phyloP scores from a whole-genome alignment of 139 green algal genomes.

The Haematococcus lacustris region DNA sequence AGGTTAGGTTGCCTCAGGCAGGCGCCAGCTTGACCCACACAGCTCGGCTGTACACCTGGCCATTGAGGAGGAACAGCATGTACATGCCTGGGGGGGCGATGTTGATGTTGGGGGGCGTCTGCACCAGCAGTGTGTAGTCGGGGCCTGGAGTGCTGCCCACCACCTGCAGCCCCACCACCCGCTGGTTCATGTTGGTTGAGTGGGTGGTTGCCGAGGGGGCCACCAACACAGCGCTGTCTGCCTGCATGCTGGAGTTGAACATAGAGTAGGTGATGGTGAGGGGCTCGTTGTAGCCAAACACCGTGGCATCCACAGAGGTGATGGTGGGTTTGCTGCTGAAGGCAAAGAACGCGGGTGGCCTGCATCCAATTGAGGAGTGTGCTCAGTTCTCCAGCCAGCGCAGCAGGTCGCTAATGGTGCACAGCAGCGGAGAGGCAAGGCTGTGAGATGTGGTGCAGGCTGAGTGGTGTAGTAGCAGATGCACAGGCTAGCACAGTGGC shows the following conservation, averaged over 20 bases:
- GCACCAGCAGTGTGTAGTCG: background rate
- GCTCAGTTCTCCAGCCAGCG: background rate
- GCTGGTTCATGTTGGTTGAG: slow-evolving; percentile 29
- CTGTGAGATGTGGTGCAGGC: background rate
- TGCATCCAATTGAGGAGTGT: background rate
- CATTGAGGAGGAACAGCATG: slow-evolving; percentile 28
- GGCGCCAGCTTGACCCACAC: slow-evolving; percentile 21
- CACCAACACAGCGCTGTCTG: slow-evolving; percentile 12
- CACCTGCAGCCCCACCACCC: slow-evolving; percentile 8
- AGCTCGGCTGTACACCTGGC: slow-evolving; percentile 11
- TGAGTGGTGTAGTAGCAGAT: background rate
- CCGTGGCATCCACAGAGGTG: background rate
- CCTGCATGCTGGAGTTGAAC: background rate
- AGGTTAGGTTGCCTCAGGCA: too few relatives aligned
- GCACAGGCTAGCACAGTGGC: background rate
- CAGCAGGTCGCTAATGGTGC: background rate
- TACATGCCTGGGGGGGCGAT: background rate
- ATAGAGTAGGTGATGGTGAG: slow-evolving; percentile 2
- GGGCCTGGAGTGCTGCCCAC: background rate
- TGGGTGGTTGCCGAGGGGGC: slow-evolving; percentile 18
- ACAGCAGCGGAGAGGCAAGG: background rate
- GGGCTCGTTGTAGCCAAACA: background rate
- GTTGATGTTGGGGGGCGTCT: slow-evolving; percentile 3
- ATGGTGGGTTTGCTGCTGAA: slow-evolving; percentile 4
- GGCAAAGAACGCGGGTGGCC: background rate